phyloP scores from a whole-genome alignment of 371 early-diverging fungal genomes.

The Syncephalastrum contaminatum region DNA sequence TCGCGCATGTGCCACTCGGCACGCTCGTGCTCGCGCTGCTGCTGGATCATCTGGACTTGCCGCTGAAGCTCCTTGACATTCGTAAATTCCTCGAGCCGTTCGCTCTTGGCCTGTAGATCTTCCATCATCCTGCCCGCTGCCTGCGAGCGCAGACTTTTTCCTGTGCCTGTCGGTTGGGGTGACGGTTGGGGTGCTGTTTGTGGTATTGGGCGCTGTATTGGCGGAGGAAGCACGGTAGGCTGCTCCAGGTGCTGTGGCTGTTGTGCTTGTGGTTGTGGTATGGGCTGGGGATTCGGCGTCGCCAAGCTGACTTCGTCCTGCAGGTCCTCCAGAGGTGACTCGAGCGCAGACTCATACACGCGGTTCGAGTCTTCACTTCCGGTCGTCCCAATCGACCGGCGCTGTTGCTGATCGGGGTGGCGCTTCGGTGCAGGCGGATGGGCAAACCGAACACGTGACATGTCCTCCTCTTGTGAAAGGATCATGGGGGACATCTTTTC shows the following conservation, averaged over 20 bases:
- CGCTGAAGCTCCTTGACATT: slow-evolving; percentile 15
- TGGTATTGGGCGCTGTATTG: background rate
- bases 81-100: slow-evolving; percentile 1
- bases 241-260: slow-evolving; percentile 1
- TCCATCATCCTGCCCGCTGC: too few species aligned
- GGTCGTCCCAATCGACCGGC: background rate
- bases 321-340: slow-evolving; percentile 8
- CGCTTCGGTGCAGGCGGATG: too few species aligned
- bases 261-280: too few species aligned
- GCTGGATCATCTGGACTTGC: slow-evolving; percentile 18
- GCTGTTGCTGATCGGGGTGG: background rate
- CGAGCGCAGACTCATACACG: slow-evolving; percentile 13
- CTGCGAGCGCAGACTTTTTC: too few species aligned
- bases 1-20: slow-evolving; percentile 18
- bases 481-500: too few species aligned
- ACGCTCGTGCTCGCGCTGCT: slow-evolving; percentile 16
- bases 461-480: too few species aligned
- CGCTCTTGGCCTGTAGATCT: background rate
- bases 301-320: too few species aligned
- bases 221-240: background rate
- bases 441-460: too few species aligned
- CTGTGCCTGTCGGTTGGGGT: too few species aligned
- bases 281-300: too few species aligned
- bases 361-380: slow-evolving; percentile 16
- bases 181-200: background rate